These are phyloP conservation scores for Acanthamoeba triangularis DNA, from an alignment of 208 protist genomes.

Conservation along the genomic window DNA sequence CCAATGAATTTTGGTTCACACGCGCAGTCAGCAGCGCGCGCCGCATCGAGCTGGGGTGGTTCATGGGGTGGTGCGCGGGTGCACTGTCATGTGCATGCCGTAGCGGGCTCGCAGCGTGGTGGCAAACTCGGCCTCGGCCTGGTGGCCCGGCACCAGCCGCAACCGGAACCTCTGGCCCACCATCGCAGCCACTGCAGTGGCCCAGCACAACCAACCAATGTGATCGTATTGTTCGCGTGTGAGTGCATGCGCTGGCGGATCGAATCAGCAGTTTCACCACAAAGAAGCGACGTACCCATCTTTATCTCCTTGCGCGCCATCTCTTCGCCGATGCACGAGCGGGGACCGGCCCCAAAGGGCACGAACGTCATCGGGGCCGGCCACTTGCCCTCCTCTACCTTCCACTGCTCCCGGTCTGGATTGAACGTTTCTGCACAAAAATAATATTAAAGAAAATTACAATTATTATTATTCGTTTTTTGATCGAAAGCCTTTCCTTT, in stretches of 20 bases:
- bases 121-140: constrained; percentile 7
- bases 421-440: background rate
- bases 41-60: no score
- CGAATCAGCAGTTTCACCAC: background rate
- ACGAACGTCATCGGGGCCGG: constrained; percentile 49
- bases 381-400: constrained; percentile 42
- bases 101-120: constrained; percentile 22
- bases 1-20: no score
- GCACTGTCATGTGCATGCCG: constrained; percentile 45
- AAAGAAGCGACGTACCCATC: background rate
- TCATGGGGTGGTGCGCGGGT: background rate
- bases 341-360: constrained; percentile 32
- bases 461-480: no score
- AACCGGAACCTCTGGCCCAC: background rate
- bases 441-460: background rate
- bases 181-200: constrained; percentile 12
- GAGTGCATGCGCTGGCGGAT: background rate
- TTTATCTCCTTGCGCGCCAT: constrained; percentile 64
- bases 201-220: no score
- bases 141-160: constrained; percentile 18
- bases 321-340: constrained; percentile 44
- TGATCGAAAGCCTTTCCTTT: no score
- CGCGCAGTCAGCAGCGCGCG: no score
- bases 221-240: background rate
- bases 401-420: constrained; percentile 48